Percentiles rank a stretch among this genome's conserved stretches.
phyloP scores from a whole-genome alignment of 192 early-diverging fungal species.

The Coemansia sp. region DNA sequence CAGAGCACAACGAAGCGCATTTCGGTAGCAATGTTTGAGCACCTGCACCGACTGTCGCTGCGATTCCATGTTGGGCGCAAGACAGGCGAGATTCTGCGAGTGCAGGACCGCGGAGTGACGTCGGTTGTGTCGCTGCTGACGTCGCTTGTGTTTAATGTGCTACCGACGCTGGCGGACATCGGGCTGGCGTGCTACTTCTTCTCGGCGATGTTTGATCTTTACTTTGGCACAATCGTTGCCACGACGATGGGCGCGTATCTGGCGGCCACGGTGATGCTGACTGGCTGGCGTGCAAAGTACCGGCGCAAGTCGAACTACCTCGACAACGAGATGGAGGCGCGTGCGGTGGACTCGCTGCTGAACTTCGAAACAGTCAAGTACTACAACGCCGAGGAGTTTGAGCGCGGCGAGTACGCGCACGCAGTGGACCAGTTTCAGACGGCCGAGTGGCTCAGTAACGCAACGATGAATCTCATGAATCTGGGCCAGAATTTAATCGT shows the following conservation, averaged over 20 bases:
- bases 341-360: slow-evolving; percentile 89
- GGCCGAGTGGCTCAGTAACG: slow-evolving; percentile 80
- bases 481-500: slow-evolving; percentile 87
- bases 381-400: slow-evolving; percentile 88
- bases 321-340: slow-evolving; percentile 82
- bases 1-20: slow-evolving; percentile 92
- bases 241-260: slow-evolving; percentile 89
- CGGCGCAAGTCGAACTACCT: slow-evolving; percentile 80
- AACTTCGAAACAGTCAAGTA: slow-evolving; percentile 99
- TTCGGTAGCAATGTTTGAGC: slow-evolving; percentile 87
- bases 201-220: slow-evolving; percentile 63
- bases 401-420: slow-evolving; percentile 75
- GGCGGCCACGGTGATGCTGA: slow-evolving; percentile 75
- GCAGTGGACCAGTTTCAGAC: slow-evolving; percentile 78
- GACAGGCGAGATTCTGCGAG: slow-evolving; percentile 92
- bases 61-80: slow-evolving; percentile 93
- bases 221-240: slow-evolving; percentile 83
- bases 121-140: slow-evolving; percentile 74
- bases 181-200: slow-evolving; percentile 77
- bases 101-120: slow-evolving; percentile 63
- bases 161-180: slow-evolving; percentile 90
- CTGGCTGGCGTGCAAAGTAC: slow-evolving; percentile 86
- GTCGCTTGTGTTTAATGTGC: slow-evolving; percentile 86
- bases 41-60: slow-evolving; percentile 86
- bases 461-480: slow-evolving; percentile 81